Evolutionary conservation across 441 rosid genomes (phyloP).

Genomic region (Corymbia citriodora): DNA sequence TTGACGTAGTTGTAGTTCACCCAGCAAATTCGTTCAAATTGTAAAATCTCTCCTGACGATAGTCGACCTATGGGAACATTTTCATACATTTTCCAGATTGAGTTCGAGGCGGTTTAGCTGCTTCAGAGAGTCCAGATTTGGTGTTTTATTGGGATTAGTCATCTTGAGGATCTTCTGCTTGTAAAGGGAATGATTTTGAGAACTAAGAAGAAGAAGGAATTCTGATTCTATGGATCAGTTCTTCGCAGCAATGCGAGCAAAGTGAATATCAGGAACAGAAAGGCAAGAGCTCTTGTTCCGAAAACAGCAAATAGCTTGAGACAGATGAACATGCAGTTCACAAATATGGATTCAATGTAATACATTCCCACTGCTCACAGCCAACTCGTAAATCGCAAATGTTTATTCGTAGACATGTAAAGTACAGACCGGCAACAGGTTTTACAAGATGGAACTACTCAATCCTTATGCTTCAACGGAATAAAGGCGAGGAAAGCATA

Average conservation of each 20-base stretch:
- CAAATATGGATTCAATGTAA: neutral
- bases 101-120: neutral
- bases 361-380: neutral
- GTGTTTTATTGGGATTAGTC: neutral
- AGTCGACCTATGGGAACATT: neutral
- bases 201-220: neutral
- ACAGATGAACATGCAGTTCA: neutral
- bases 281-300: neutral
- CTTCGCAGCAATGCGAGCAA: neutral
- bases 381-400: neutral
- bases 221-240: neutral
- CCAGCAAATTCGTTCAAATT: neutral
- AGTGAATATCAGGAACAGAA: neutral
- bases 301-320: neutral
- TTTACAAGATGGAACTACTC: neutral
- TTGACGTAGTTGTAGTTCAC: neutral
- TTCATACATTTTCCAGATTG: neutral
- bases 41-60: neutral
- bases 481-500: neutral
- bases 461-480: neutral
- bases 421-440: neutral
- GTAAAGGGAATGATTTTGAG: neutral
- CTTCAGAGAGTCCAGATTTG: neutral
- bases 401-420: neutral
- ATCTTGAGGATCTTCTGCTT: neutral